These are phyloP conservation scores for Ustilago trichophora DNA, from an alignment of 1,284 basidiomycete species.

Conservation along the genomic window DNA sequence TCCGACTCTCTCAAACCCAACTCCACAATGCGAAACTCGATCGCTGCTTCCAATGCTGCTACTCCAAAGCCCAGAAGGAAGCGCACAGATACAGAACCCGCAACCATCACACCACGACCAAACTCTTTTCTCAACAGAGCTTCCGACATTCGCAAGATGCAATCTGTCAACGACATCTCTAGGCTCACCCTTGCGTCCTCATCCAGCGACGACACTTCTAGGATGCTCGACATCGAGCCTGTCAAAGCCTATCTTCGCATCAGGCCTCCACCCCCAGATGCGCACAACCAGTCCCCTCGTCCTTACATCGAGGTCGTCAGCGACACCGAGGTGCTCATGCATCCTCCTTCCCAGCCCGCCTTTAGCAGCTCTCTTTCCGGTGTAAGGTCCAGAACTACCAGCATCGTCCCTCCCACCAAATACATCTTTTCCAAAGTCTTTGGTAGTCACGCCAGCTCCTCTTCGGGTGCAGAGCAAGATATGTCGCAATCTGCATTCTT, in stretches of 20 bases:
- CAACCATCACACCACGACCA: constrained; percentile 24
- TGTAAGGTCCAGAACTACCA: constrained; percentile 22
- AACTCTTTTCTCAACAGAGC: constrained; percentile 3
- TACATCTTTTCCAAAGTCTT: constrained; percentile 68
- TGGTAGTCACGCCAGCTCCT: constrained; percentile 17
- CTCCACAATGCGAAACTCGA: constrained; percentile 2
- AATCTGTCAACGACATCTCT: constrained; percentile 33
- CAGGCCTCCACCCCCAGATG: constrained; percentile 45
- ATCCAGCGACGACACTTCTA: constrained; percentile 13
- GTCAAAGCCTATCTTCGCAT: constrained; percentile 61
- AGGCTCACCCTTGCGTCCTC: constrained; percentile 20
- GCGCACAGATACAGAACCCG: constrained; percentile 38
- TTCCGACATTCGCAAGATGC: constrained; percentile 30
- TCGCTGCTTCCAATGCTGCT: constrained; percentile 16
- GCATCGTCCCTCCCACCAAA: constrained; percentile 51
- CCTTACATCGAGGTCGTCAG: constrained; percentile 65
- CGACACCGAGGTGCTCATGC: constrained; percentile 70
- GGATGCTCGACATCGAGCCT: constrained; percentile 32
- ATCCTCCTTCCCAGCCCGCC: constrained; percentile 64
- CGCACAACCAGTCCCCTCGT: constrained; percentile 17
- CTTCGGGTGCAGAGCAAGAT: constrained; percentile 12
- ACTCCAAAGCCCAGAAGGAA: constrained; percentile 35
- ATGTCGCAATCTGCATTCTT: constrained; percentile 82
- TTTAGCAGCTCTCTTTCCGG: constrained; percentile 19
- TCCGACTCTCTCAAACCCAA: constrained; percentile 4